Conservation (phyloP, 129 eudicot genomes). For the Escallonia herrerae region DNA sequence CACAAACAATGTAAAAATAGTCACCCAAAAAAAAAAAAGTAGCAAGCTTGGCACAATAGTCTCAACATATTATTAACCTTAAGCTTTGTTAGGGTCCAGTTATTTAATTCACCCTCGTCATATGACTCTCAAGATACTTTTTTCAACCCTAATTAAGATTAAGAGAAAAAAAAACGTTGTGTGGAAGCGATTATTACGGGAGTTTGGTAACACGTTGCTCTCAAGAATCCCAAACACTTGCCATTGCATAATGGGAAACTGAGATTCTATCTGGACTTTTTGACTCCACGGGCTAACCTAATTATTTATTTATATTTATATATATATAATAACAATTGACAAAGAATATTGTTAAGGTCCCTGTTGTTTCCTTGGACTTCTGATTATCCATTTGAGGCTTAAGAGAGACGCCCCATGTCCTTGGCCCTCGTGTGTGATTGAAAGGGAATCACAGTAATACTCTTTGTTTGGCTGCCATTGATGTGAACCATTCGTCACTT, state of each 20-base stretch:
- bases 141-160: no score
- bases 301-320: background rate
- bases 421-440: slow-evolving; percentile 16
- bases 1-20: no score
- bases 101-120: no score
- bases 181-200: slow-evolving; percentile 1
- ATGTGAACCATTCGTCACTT: no score
- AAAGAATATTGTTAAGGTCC: background rate
- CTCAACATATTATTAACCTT: no score
- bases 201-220: slow-evolving; percentile 28
- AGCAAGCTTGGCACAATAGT: no score
- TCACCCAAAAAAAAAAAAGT: no score
- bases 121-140: no score
- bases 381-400: background rate
- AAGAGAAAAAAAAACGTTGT: background rate
- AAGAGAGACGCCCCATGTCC: background rate
- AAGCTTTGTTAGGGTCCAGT: no score
- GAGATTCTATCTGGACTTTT: slow-evolving; percentile 19
- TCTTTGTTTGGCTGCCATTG: background rate
- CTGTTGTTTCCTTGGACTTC: slow-evolving; percentile 3
- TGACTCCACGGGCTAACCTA: slow-evolving; percentile 13
- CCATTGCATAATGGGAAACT: slow-evolving; percentile 6
- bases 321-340: background rate
- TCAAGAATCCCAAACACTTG: slow-evolving; percentile 10
- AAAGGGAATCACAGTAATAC: background rate